These are phyloP conservation scores for Copromyces sp. DNA, from an alignment of 495 filamentous ascomycete genomes.

Conservation along the genomic window DNA sequence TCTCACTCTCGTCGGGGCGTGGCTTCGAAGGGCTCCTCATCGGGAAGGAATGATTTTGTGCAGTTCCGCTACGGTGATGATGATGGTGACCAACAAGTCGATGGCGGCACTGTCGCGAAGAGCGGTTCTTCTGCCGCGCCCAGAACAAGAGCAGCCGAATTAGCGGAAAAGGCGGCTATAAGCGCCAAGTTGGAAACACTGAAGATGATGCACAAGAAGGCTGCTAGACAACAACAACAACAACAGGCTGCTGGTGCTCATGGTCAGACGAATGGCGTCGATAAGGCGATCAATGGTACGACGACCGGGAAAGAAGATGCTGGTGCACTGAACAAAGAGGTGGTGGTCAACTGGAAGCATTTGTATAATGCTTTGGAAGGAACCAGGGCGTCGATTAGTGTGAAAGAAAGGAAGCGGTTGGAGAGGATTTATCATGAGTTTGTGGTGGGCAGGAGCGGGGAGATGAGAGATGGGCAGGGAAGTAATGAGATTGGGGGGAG, in stretches of 20 bases:
- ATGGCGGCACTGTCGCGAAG: slow-evolving; percentile 22
- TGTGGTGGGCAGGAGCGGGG: slow-evolving; percentile 79
- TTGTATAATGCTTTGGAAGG: slow-evolving; percentile 61
- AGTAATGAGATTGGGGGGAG: slow-evolving; percentile 84
- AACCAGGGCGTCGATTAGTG: slow-evolving; percentile 77
- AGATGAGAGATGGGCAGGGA: slow-evolving; percentile 87
- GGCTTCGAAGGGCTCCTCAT: slow-evolving; percentile 20
- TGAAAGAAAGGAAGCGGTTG: slow-evolving; percentile 61
- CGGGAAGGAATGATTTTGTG: slow-evolving; percentile 47
- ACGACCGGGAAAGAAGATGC: slow-evolving; percentile 18
- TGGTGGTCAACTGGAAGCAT: slow-evolving; percentile 81
- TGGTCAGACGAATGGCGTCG: neutral
- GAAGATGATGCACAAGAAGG: slow-evolving; percentile 54
- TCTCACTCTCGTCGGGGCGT: slow-evolving; percentile 17
- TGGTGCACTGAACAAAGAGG: slow-evolving; percentile 47
- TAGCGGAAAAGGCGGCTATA: slow-evolving; percentile 62
- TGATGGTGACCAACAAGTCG: slow-evolving; percentile 26
- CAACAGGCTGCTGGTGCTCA: neutral
- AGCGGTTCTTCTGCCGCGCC: slow-evolving; percentile 8
- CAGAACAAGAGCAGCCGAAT: slow-evolving; percentile 29
- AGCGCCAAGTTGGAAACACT: slow-evolving; percentile 64
- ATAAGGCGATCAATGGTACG: slow-evolving; percentile 40
- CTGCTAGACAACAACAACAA: slow-evolving; percentile 7
- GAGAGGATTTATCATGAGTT: slow-evolving; percentile 84
- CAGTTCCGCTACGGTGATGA: slow-evolving; percentile 74